Percentiles rank a stretch among this genome's conserved stretches.
phyloP scores from a whole-genome alignment of 2,329 filamentous ascomycete genomes.

The Cylindrodendrum hubeiense region DNA sequence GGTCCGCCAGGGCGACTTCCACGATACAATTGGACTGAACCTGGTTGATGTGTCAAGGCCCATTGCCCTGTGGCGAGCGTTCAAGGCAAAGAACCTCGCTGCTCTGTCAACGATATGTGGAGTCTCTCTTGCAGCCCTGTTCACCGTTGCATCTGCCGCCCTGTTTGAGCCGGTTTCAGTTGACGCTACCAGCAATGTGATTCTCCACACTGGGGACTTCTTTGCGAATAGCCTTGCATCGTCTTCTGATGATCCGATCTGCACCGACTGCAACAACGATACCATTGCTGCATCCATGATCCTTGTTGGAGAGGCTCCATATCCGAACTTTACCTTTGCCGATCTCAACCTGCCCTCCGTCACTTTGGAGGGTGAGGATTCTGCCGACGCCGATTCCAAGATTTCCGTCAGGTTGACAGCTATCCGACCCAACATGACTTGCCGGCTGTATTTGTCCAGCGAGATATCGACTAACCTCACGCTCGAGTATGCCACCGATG shows the following conservation, averaged over 20 bases:
- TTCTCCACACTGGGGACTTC: conserved; percentile 45
- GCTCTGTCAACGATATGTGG: conserved; percentile 45
- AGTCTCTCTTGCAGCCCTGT: conserved; percentile 44
- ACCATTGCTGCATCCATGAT: conserved; percentile 50
- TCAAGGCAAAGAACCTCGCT: conserved; percentile 42
- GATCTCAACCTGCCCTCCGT: conserved; percentile 45
- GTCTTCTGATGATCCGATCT: conserved; percentile 37
- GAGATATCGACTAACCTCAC: conserved; percentile 44
- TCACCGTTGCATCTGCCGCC: conserved; percentile 48
- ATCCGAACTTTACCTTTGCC: conserved; percentile 52
- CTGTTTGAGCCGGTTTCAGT: conserved; percentile 49
- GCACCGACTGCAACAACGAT: conserved; percentile 44
- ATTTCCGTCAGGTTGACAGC: conserved; percentile 46
- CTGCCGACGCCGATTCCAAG: conserved; percentile 17
- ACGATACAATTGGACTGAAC: conserved; percentile 47
- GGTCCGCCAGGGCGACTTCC: conserved; percentile 41
- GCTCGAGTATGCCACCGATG: conserved; percentile 28
- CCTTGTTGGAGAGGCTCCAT: conserved; percentile 49
- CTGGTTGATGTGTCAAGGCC: conserved; percentile 48
- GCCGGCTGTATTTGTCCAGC: conserved; percentile 33
- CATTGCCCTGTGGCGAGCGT: conserved; percentile 43
- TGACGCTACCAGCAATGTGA: conserved; percentile 36
- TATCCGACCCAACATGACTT: conserved; percentile 47
- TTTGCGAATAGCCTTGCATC: conserved; percentile 46
- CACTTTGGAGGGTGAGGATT: conserved; percentile 28